These are phyloP conservation scores for Fusarium sp. DNA, from an alignment of 2,329 filamentous ascomycete genomes.

Conservation along the genomic window DNA sequence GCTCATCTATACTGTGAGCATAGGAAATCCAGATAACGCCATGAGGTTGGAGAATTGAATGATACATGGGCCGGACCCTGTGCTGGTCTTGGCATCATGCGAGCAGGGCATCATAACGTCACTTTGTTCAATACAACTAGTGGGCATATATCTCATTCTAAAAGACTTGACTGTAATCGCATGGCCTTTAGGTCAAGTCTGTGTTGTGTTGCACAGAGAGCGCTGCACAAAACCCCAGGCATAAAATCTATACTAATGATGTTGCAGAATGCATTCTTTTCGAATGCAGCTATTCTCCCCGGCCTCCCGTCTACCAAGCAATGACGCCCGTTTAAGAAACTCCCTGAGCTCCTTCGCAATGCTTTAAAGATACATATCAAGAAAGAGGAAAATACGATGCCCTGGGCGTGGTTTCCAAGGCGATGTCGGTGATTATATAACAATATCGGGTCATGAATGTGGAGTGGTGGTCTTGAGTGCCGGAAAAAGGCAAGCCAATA, in stretches of 20 bases:
- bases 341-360: constrained; percentile 45
- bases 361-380: constrained; percentile 31
- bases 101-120: background rate
- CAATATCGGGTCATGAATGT: constrained; percentile 17
- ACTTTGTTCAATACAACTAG: background rate
- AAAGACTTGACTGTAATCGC: background rate
- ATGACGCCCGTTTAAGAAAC: constrained; percentile 38
- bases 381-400: constrained; percentile 13
- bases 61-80: too few relatives aligned
- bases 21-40: background rate
- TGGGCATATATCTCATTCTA: background rate
- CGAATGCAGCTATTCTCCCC: constrained; percentile 18
- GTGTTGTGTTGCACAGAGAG: constrained; percentile 10
- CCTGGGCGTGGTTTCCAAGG: constrained; percentile 12
- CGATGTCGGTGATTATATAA: constrained; percentile 12
- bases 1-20: background rate
- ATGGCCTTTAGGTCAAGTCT: background rate
- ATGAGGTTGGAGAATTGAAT: background rate
- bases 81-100: too few relatives aligned
- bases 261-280: constrained; percentile 15
- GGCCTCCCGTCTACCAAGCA: constrained; percentile 33
- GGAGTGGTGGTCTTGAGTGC: constrained; percentile 10
- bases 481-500: constrained; percentile 9
- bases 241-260: constrained; percentile 28
- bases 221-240: background rate